phyloP scores from a whole-genome alignment of 2,329 filamentous ascomycete genomes.

The Alternaria burnsii region DNA sequence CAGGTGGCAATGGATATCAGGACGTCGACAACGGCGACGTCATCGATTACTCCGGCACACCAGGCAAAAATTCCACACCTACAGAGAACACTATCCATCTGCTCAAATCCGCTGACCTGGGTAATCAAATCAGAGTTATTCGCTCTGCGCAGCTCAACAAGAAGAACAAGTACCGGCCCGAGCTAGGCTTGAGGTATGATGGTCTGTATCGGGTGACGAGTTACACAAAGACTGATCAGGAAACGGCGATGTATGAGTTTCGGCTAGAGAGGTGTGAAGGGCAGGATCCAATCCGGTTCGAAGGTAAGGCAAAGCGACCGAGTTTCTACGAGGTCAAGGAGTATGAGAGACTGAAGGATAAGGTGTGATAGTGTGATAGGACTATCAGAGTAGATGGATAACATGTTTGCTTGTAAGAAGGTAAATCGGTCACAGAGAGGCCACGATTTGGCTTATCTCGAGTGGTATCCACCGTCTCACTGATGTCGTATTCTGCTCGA shows the following conservation, averaged over 20 bases:
- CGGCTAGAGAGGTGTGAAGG: slow-evolving; percentile 53
- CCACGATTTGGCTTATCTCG: not conserved
- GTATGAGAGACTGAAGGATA: slow-evolving; percentile 31
- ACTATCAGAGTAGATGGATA: not conserved
- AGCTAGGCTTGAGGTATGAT: slow-evolving; percentile 64
- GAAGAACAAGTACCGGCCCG: slow-evolving; percentile 55
- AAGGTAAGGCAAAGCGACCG: slow-evolving; percentile 55
- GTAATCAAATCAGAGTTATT: slow-evolving; percentile 60
- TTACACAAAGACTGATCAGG: slow-evolving; percentile 51
- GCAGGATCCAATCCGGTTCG: slow-evolving; percentile 59
- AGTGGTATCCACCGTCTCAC: not conserved
- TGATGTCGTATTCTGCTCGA: not conserved
- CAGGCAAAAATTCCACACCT: slow-evolving; percentile 39
- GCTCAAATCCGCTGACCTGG: slow-evolving; percentile 49
- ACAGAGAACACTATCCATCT: slow-evolving; percentile 55
- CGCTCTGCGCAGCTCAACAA: slow-evolving; percentile 54
- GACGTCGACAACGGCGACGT: slow-evolving; percentile 61
- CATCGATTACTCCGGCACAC: slow-evolving; percentile 64
- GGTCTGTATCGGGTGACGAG: slow-evolving; percentile 61
- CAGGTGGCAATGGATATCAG: slow-evolving; percentile 54
- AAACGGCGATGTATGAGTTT: slow-evolving; percentile 59
- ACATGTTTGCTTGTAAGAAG: not conserved
- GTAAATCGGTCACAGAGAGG: not conserved
- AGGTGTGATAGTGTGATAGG: slow-evolving; percentile 15
- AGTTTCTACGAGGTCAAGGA: slow-evolving; percentile 38